phyloP scores from a whole-genome alignment of 257 asterid genomes.

The Echium plantagineum region DNA sequence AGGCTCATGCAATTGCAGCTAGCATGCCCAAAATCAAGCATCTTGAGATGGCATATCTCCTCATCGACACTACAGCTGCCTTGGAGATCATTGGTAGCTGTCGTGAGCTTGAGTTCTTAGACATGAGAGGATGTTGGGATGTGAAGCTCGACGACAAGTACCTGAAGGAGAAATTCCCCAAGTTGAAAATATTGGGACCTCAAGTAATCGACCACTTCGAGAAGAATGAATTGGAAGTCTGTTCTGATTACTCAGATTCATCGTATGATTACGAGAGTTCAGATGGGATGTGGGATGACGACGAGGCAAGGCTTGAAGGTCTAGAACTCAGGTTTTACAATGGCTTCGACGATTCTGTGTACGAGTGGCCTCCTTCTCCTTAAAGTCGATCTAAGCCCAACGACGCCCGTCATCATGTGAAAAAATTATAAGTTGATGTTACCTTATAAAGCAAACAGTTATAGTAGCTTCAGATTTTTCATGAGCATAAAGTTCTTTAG shows the following conservation, averaged over 20 bases:
- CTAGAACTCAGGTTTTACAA: conserved; percentile 30
- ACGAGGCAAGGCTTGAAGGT: conserved; percentile 11
- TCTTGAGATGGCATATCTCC: conserved; percentile 32
- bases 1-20: conserved; percentile 29
- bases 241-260: conserved; percentile 33
- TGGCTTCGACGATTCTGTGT: conserved; percentile 18
- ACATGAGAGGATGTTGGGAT: conserved; percentile 41
- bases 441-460: background rate
- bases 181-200: conserved; percentile 32
- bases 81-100: conserved; percentile 22
- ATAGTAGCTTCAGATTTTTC: background rate
- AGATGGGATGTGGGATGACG: conserved; percentile 33
- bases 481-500: background rate
- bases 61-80: conserved; percentile 15
- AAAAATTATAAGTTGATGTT: background rate
- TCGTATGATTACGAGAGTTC: conserved; percentile 26
- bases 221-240: conserved; percentile 22
- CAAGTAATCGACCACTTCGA: conserved; percentile 27
- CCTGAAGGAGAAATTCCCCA: conserved; percentile 22
- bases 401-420: background rate
- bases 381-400: conserved; percentile 3
- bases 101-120: conserved; percentile 20
- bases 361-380: conserved; percentile 47
- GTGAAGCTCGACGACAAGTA: conserved; percentile 32
- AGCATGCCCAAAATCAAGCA: conserved; percentile 34